phyloP scores from a whole-genome alignment of 2,329 filamentous ascomycete genomes.

The Botrytis fragariae region DNA sequence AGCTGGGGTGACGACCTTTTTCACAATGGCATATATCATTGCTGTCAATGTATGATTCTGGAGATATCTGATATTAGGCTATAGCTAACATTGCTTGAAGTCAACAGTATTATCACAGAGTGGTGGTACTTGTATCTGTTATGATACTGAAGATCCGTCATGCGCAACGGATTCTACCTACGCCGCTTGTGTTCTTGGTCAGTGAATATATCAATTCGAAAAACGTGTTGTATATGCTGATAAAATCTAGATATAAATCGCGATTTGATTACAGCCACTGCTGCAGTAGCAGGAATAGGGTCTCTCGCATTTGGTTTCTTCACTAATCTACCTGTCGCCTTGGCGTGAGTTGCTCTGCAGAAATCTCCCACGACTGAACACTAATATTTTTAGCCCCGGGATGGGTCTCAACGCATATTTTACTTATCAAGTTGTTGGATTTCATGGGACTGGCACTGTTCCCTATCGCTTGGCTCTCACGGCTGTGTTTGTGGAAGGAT shows the following conservation, averaged over 20 bases:
- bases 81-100: conserved; percentile 45
- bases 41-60: conserved; percentile 57
- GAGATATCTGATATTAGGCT: too few relatives aligned
- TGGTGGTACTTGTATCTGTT: conserved; percentile 71
- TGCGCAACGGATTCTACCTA: conserved; percentile 42
- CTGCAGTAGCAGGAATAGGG: conserved; percentile 72
- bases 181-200: conserved; percentile 43
- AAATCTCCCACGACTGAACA: not conserved
- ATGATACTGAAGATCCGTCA: conserved; percentile 37
- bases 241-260: conserved; percentile 14
- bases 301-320: conserved; percentile 76
- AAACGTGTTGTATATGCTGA: not conserved
- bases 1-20: conserved; percentile 76
- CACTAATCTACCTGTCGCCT: conserved; percentile 75
- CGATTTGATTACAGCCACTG: conserved; percentile 79
- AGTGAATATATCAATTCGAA: not conserved
- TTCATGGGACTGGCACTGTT: conserved; percentile 55
- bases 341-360: conserved; percentile 56
- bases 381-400: conserved; percentile 49
- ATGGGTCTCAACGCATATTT: conserved; percentile 70
- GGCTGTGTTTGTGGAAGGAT: conserved; percentile 62
- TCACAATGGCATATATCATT: conserved; percentile 84
- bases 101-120: conserved; percentile 70
- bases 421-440: conserved; percentile 64
- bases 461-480: conserved; percentile 60